Evolutionary conservation across 1,284 basidiomycete species (phyloP), one percentile per base, ranked within the genome.

Genomic region (Ganoderma lingzhi): DNA sequence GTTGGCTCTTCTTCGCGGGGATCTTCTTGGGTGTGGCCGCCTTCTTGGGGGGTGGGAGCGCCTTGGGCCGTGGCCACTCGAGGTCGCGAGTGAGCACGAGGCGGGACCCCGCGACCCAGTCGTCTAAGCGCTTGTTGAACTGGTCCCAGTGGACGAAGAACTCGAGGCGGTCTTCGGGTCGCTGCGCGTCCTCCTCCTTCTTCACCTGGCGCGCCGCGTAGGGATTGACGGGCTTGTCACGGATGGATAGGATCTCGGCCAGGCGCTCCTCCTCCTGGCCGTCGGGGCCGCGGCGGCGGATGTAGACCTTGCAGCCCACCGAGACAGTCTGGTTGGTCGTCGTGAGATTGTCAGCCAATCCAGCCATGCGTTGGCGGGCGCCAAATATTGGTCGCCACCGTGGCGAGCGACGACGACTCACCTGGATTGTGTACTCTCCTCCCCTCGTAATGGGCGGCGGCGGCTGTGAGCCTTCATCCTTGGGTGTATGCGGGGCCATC

Each of bases 61-160:
- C 82, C 77, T 94, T 95, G 0, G 97, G 97, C 77, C 95, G 95
- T 1, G 98, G 98, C 96, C 96, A 98, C 80, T 98, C 96, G 74
- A 99, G 88, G 78, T 98, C 96, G 73, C 93, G 88, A 69, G 86
- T 88, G 39, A 97, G 86, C 61, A 98, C 88, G 69, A 99, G 87
- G 42, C 96, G 89, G 3, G 93, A 92, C 19, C 94, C 95, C 35
- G 92, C 85, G n/a, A 99, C 93, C 98, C 98, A 99, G 74, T 98
- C 98, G 81, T 99, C 98, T 63, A 99, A 87, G 77, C 98, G 96
- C 83, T 98, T 98, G 86, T 98, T 99, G 87, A 98, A 98, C 76
- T 95, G 91, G 77, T 97, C 95, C 91, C 97, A 99, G 78, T 99
- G 97, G 45, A 98, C 95, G 78, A 98, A 99, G 85, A 93, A 98